Evolutionary conservation across 1,139 yeast genomes (phyloP), one percentile per base, ranked within the genome.

Genomic region (Pichia sp.): DNA sequence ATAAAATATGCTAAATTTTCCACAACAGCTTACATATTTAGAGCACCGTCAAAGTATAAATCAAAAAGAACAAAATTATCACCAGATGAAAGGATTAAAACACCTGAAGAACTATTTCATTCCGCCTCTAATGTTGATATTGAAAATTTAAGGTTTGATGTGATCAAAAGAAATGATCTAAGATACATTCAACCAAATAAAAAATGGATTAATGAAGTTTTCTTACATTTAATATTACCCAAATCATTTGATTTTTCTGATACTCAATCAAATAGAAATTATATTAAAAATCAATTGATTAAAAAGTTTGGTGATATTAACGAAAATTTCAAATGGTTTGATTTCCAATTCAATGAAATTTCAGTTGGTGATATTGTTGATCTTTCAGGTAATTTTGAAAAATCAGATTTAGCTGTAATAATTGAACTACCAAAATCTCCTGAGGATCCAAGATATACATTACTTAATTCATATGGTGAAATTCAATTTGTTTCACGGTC

Each of bases 401-500:
- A 64, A 20, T 61, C 67, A 9, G 69, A 68, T 41, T 56, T 76
- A 20, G 68, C 71, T 6, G 75, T 74, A 48, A 66, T 76, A 42
- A 69, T 70, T 1, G 68, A 68, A 39, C 58, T 73, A n/a, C 80
- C 80, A 0, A 48, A 56, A 3, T 56, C 63, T 7, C 56, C 66
- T 1, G 64, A 62, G 30, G 79, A 75, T 52, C 73, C 77, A 20
- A 62, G 79, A 34, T 83, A 77, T 56, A 75, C 85, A 0, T 72
- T 79, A 51, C 67, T 80, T 43, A 74, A 76, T 50, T 69, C 73
- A 39, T 74, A 73, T 50, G 92, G 94, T 5, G 77, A 72, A 42
- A 65, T 84, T 7, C 58, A 69, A 1, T 80, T 74, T 64, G 74
- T 74, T 1, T 66, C 75, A 13, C 72, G 71, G 50, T 61, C 67